phyloP scores from a whole-genome alignment of 805 yeast genomes.

The Pichia paraexigua region DNA sequence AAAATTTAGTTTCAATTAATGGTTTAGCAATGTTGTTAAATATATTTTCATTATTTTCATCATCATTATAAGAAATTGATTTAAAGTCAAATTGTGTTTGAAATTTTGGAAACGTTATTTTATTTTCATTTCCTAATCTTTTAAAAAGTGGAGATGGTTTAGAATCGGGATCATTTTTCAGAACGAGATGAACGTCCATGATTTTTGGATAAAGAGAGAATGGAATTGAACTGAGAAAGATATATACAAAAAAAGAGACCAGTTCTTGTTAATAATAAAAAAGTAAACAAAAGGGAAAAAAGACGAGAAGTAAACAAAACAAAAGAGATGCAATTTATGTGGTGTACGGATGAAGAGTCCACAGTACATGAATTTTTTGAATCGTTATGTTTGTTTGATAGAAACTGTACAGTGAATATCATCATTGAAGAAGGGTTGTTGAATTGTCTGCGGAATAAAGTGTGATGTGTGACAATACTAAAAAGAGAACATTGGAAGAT shows the following conservation, averaged over 20 bases:
- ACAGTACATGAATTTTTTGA: not conserved
- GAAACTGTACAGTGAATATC: too few relatives aligned
- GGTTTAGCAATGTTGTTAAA: conserved; percentile 26
- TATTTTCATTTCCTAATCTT: conserved; percentile 13
- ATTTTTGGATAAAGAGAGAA: too few relatives aligned
- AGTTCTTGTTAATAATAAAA: too few relatives aligned
- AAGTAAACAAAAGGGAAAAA: too few relatives aligned
- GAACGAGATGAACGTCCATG: conserved; percentile 12
- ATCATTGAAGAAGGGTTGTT: too few relatives aligned
- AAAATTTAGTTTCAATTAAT: conserved; percentile 24
- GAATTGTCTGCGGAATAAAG: too few relatives aligned
- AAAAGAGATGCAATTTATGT: not conserved
- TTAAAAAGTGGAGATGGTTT: conserved; percentile 10
- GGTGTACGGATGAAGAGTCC: not conserved
- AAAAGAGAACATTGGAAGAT: not conserved
- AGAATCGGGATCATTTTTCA: conserved; percentile 6
- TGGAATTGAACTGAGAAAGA: too few relatives aligned
- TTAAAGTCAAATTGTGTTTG: conserved; percentile 23
- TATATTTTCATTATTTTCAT: conserved; percentile 5
- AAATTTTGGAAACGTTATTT: conserved; percentile 20
- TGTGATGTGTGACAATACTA: not conserved
- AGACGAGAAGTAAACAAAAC: not conserved
- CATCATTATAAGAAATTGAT: conserved; percentile 9
- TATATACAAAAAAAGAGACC: too few relatives aligned
- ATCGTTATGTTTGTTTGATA: too few relatives aligned